A percentile compares a stretch with the other conserved stretches of the same genome.
Conservation (phyloP, 202 grass and related monocot genomes). For the Musa balbisiana region DNA sequence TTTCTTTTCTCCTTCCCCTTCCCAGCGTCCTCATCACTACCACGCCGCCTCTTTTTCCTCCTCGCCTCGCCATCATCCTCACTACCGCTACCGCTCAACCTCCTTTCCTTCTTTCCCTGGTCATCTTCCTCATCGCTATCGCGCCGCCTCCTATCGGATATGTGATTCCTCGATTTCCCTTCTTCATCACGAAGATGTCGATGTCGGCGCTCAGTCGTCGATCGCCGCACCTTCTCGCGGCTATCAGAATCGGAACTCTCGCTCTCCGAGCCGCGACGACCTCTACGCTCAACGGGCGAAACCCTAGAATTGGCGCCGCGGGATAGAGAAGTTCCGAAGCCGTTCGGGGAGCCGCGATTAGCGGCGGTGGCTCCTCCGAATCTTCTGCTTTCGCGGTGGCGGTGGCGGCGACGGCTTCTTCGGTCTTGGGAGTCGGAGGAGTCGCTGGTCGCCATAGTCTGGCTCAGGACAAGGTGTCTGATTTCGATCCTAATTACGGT, state of each 20-base stretch:
- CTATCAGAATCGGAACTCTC: not conserved
- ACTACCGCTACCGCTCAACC: not conserved
- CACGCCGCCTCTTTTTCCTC: not conserved
- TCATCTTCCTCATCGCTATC: not conserved
- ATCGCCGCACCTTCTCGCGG: not conserved
- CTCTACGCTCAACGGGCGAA: not conserved
- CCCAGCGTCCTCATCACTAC: not conserved
- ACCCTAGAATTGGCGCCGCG: not conserved
- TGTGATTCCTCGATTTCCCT: not conserved
- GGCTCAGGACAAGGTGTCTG: not conserved
- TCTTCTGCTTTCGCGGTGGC: constrained; percentile 17
- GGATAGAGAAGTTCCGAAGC: not conserved
- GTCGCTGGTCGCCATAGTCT: constrained; percentile 18
- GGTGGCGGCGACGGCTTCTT: constrained; percentile 19
- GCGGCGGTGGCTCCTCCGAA: constrained; percentile 20
- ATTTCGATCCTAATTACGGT: too few species aligned
- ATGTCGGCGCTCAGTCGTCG: not conserved
- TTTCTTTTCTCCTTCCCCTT: not conserved
- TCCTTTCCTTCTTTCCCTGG: constrained; percentile 20
- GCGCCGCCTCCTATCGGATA: not conserved
- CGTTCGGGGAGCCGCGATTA: constrained; percentile 1
- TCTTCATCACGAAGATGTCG: not conserved
- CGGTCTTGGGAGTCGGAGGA: constrained; percentile 24
- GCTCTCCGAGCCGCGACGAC: not conserved
- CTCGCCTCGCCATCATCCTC: constrained; percentile 12